A percentile compares a stretch with the other conserved stretches of the same genome.
Evolutionary conservation across 306 rosid species (phyloP).

Genomic region (Spatholobus suberectus): DNA sequence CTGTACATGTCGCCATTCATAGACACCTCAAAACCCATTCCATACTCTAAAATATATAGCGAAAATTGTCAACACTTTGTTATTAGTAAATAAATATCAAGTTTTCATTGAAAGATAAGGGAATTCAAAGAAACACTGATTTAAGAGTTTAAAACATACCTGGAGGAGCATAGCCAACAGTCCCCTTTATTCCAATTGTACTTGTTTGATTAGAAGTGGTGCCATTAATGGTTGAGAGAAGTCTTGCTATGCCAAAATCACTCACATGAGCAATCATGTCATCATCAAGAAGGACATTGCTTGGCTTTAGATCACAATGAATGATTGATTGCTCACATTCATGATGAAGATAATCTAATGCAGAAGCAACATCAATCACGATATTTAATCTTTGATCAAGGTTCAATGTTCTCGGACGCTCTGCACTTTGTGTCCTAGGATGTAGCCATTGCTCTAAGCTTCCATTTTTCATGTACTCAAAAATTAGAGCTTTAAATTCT

Average conservation of each 20-base stretch:
- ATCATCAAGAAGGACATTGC: no score
- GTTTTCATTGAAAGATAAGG: not conserved
- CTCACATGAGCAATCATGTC: no score
- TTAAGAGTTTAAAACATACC: constrained; percentile 1
- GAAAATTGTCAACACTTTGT: not conserved
- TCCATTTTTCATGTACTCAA: constrained; percentile 9
- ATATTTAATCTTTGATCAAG: constrained; percentile 21
- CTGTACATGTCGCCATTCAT: constrained; percentile 38
- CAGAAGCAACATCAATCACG: not conserved
- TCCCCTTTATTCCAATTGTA: constrained; percentile 41
- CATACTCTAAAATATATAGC: constrained; percentile 30
- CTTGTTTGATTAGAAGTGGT: not conserved
- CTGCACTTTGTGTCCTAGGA: not conserved
- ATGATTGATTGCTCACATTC: no score
- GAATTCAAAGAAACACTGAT: not conserved
- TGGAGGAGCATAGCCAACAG: constrained; percentile 43
- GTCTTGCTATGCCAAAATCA: constrained; percentile 30
- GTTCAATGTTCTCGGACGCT: not conserved
- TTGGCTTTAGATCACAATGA: no score
- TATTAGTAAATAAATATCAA: not conserved
- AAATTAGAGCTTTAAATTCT: constrained; percentile 32
- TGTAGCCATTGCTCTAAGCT: constrained; percentile 23
- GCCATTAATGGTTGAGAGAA: not conserved
- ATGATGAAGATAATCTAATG: no score
- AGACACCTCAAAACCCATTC: constrained; percentile 30